Conservation (phyloP, 139 green algal species). For the Ettlia oleoabundans region DNA sequence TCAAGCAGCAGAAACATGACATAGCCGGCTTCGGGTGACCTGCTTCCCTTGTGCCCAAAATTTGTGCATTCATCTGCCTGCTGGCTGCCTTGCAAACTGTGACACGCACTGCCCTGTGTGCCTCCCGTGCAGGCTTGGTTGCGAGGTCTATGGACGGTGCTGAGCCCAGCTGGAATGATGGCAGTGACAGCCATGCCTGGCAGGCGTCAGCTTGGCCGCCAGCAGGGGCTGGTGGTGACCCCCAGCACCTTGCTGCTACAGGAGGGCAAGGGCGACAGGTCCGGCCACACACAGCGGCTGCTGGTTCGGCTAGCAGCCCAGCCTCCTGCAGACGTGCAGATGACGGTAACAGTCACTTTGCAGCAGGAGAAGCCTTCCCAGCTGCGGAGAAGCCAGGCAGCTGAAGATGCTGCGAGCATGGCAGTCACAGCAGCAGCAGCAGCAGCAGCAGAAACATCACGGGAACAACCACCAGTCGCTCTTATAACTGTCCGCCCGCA, state of each 20-base stretch:
- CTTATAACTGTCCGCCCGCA: not conserved
- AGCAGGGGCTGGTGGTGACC: not conserved
- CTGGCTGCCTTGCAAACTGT: too few relatives aligned
- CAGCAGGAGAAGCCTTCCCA: too few relatives aligned
- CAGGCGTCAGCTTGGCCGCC: not conserved
- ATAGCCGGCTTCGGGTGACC: too few relatives aligned
- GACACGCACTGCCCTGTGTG: too few relatives aligned
- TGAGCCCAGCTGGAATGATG: not conserved
- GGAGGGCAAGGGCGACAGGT: not conserved
- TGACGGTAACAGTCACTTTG: not conserved
- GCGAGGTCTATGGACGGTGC: conserved; percentile 6
- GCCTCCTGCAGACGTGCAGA: not conserved
- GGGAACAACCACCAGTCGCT: too few relatives aligned
- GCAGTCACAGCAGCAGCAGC: too few relatives aligned
- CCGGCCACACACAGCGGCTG: not conserved
- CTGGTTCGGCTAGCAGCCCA: not conserved
- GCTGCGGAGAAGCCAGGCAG: too few relatives aligned
- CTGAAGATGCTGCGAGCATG: too few relatives aligned
- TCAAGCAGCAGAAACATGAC: too few relatives aligned
- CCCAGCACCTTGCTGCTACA: not conserved
- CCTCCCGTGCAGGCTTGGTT: not conserved
- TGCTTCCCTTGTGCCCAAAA: too few relatives aligned
- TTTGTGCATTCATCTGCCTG: too few relatives aligned
- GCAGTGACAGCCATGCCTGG: conserved; percentile 6
- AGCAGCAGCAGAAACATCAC: too few relatives aligned